These are phyloP conservation scores for Dothistroma septosporum DNA, from an alignment of 2,329 filamentous ascomycete genomes.

Conservation along the genomic window DNA sequence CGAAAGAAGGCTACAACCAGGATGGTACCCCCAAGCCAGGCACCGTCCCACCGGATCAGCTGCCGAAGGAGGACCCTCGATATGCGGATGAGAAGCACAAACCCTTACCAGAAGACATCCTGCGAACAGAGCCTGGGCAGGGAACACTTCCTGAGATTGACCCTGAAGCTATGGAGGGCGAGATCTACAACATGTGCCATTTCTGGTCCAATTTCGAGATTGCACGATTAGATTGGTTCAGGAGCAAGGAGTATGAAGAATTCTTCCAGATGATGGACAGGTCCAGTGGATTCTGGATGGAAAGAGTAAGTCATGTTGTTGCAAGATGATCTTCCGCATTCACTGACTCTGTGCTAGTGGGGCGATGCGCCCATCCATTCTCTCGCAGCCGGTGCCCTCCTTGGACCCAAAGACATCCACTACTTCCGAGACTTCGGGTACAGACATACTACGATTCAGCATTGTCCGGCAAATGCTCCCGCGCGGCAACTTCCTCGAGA, in stretches of 20 bases:
- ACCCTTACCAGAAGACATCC: slow-evolving; percentile 72
- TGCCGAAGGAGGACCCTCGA: slow-evolving; percentile 51
- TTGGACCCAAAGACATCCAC: slow-evolving; percentile 79
- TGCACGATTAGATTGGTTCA: slow-evolving; percentile 88
- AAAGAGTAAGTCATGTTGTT: slow-evolving; percentile 62
- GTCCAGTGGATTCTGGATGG: slow-evolving; percentile 98
- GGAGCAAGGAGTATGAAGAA: slow-evolving; percentile 94
- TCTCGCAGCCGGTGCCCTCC: slow-evolving; percentile 82
- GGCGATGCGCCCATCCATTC: slow-evolving; percentile 98
- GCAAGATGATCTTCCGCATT: not conserved
- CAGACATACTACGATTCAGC: slow-evolving; percentile 96
- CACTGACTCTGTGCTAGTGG: slow-evolving; percentile 62
- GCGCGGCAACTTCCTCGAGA: slow-evolving; percentile 75
- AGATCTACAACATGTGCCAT: slow-evolving; percentile 99
- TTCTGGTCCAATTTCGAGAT: slow-evolving; percentile 99
- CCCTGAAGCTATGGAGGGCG: slow-evolving; percentile 90
- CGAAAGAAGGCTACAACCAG: slow-evolving; percentile 57
- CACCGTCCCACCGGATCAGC: slow-evolving; percentile 34
- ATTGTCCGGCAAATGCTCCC: slow-evolving; percentile 94
- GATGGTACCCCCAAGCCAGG: slow-evolving; percentile 48
- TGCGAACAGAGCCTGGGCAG: slow-evolving; percentile 68
- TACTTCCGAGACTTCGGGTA: slow-evolving; percentile 99
- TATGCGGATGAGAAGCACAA: slow-evolving; percentile 64
- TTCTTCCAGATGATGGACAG: slow-evolving; percentile 99
- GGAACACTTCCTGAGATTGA: slow-evolving; percentile 76